Evolutionary conservation across 306 rosid species (phyloP).

Genomic region (Lagenaria siceraria): DNA sequence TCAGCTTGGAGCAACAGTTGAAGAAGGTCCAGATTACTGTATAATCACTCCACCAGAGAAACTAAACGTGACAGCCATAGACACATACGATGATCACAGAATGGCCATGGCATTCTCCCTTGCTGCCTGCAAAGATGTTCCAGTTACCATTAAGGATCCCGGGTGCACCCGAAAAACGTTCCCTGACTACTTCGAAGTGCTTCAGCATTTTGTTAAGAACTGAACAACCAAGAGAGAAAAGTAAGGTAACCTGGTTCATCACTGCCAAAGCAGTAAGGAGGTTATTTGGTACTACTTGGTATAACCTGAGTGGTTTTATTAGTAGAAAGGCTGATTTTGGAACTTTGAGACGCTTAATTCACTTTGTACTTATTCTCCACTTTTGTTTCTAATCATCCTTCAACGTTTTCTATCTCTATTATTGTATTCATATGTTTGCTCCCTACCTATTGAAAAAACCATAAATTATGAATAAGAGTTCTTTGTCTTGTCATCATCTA

Average conservation of each 20-base stretch:
- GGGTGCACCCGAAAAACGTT: slow-evolving; percentile 96
- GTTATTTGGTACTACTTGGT: not conserved
- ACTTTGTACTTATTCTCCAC: slow-evolving; percentile 7
- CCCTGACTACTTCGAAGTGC: slow-evolving; percentile 94
- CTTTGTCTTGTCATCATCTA: not conserved
- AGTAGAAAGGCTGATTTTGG: slow-evolving; percentile 5
- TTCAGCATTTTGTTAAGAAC: slow-evolving; percentile 55
- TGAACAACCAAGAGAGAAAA: slow-evolving; percentile 16
- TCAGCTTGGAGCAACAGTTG: slow-evolving; percentile 95
- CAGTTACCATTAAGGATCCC: slow-evolving; percentile 93
- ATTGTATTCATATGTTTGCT: not conserved
- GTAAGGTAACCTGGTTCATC: not conserved
- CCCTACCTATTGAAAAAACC: not conserved
- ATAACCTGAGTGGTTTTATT: not conserved
- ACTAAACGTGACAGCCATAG: slow-evolving; percentile 57
- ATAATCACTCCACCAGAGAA: slow-evolving; percentile 92
- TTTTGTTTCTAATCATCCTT: not conserved
- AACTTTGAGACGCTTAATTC: not conserved
- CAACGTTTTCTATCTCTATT: not conserved
- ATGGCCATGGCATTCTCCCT: slow-evolving; percentile 99
- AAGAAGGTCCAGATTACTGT: slow-evolving; percentile 96
- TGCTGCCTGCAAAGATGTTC: slow-evolving; percentile 89
- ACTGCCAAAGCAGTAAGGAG: slow-evolving; percentile 2
- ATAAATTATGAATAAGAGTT: not conserved
- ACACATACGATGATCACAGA: slow-evolving; percentile 96